Evolutionary conservation across 1,284 basidiomycete species (phyloP).

Genomic region (Trametes polyzona): DNA sequence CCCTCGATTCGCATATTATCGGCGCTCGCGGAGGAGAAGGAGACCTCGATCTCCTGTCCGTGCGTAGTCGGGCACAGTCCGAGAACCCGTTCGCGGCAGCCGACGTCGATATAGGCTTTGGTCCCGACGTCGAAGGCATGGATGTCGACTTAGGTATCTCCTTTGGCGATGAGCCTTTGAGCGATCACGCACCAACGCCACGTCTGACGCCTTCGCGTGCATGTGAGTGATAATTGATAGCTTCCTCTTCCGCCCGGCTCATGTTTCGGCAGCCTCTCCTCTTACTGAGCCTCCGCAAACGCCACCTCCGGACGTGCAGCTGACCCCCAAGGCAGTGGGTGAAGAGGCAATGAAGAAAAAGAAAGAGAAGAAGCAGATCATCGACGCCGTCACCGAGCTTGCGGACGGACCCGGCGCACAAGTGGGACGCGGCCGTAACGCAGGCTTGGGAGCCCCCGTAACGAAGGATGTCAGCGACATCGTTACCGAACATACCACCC

Average conservation of each 20-base stretch:
- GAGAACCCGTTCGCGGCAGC: constrained; percentile 60
- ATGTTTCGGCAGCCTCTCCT: constrained; percentile 60
- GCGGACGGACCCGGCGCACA: constrained; percentile 66
- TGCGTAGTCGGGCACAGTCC: constrained; percentile 63
- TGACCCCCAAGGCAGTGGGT: constrained; percentile 55
- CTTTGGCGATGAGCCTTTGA: constrained; percentile 57
- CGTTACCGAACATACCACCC: constrained; percentile 77
- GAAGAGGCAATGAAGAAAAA: constrained; percentile 41
- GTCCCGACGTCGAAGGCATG: constrained; percentile 50
- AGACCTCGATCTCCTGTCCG: constrained; percentile 65
- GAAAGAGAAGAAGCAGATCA: constrained; percentile 79
- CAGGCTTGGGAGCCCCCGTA: constrained; percentile 58
- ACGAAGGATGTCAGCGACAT: constrained; percentile 76
- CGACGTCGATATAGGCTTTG: constrained; percentile 67
- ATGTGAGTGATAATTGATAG: constrained; percentile 49
- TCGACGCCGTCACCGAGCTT: constrained; percentile 84
- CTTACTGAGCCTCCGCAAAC: constrained; percentile 72
- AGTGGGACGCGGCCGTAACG: constrained; percentile 56
- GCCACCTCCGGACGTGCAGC: constrained; percentile 57
- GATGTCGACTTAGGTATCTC: constrained; percentile 75
- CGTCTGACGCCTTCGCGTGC: constrained; percentile 68
- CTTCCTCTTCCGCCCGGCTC: not conserved
- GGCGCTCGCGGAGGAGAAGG: constrained; percentile 47
- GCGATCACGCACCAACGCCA: constrained; percentile 40
- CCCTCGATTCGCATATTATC: constrained; percentile 62